These are phyloP conservation scores for Plectranthus barbatus DNA, from an alignment of 257 asterid genomes.

Conservation along the genomic window DNA sequence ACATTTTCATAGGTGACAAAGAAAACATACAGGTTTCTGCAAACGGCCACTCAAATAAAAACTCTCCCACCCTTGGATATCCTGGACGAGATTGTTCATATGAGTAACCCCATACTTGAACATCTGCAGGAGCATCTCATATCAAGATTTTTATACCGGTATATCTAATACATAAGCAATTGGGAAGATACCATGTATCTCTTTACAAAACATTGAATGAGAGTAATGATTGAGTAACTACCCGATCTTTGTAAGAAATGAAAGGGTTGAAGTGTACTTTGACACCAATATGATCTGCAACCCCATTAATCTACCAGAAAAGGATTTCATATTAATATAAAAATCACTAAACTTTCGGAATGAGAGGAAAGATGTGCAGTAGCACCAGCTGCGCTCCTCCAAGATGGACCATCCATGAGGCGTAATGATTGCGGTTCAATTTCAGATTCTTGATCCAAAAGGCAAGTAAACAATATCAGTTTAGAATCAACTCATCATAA, in stretches of 20 bases:
- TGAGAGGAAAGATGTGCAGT: constrained; percentile 10
- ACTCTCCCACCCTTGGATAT: constrained; percentile 58
- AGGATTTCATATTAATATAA: constrained; percentile 3
- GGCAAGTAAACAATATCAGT: constrained; percentile 11
- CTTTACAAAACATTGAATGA: not conserved
- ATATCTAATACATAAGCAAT: not conserved
- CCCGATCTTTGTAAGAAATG: constrained; percentile 51
- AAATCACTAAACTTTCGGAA: not conserved
- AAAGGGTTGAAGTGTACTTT: constrained; percentile 88
- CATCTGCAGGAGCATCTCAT: constrained; percentile 32
- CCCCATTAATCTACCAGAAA: constrained; percentile 40
- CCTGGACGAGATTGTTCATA: constrained; percentile 62
- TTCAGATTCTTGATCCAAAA: constrained; percentile 51
- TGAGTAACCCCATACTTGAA: constrained; percentile 78
- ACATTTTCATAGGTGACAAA: not conserved
- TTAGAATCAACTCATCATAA: not conserved
- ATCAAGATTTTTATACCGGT: not conserved
- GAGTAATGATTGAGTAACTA: constrained; percentile 14
- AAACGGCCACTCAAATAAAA: constrained; percentile 83
- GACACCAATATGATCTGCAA: constrained; percentile 69
- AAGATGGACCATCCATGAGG: constrained; percentile 67
- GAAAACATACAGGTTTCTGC: constrained; percentile 70
- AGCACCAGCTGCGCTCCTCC: constrained; percentile 83
- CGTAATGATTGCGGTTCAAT: constrained; percentile 64
- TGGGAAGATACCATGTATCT: constrained; percentile 3